Percentiles rank a stretch among this genome's conserved stretches.
Conservation (phyloP, 2,329 filamentous ascomycete species). For the Talaromyces sp. region DNA sequence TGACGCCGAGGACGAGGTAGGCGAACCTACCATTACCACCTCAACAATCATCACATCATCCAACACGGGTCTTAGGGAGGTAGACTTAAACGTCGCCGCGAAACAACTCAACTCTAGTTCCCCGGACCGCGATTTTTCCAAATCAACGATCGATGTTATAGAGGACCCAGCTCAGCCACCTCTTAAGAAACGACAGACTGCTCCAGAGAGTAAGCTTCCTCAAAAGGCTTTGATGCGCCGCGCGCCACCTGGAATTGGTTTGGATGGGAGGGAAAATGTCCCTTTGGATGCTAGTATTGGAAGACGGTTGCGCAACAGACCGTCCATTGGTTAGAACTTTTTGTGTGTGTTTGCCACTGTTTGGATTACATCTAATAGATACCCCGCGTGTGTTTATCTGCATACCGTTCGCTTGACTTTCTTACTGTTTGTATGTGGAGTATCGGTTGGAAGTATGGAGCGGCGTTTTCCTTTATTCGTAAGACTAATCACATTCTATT, state of each 20-base stretch:
- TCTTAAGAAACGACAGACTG: slow-evolving; percentile 25
- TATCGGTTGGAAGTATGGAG: background rate
- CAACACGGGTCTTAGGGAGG: slow-evolving; percentile 51
- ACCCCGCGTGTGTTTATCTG: background rate
- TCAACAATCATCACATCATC: slow-evolving; percentile 32
- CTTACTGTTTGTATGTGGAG: background rate
- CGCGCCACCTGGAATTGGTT: slow-evolving; percentile 35
- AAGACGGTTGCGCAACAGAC: slow-evolving; percentile 34
- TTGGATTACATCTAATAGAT: slow-evolving; percentile 4
- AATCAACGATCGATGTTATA: slow-evolving; percentile 26
- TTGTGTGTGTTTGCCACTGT: background rate
- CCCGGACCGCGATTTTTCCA: slow-evolving; percentile 9
- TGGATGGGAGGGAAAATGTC: slow-evolving; percentile 49
- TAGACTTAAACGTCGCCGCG: slow-evolving; percentile 50
- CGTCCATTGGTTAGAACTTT: slow-evolving; percentile 26
- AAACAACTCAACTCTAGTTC: slow-evolving; percentile 24
- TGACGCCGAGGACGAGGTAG: slow-evolving; percentile 46
- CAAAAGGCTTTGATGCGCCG: slow-evolving; percentile 39
- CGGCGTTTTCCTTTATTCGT: background rate
- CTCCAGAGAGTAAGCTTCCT: slow-evolving; percentile 43
- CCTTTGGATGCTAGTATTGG: slow-evolving; percentile 27
- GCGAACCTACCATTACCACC: slow-evolving; percentile 31
- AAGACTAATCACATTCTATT: background rate
- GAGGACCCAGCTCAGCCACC: slow-evolving; percentile 33
- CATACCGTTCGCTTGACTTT: slow-evolving; percentile 10